Percentiles rank a stretch among this genome's conserved stretches.
These are phyloP conservation scores for Xylaria flabelliformis DNA, from an alignment of 495 filamentous ascomycete species.

Conservation along the genomic window DNA sequence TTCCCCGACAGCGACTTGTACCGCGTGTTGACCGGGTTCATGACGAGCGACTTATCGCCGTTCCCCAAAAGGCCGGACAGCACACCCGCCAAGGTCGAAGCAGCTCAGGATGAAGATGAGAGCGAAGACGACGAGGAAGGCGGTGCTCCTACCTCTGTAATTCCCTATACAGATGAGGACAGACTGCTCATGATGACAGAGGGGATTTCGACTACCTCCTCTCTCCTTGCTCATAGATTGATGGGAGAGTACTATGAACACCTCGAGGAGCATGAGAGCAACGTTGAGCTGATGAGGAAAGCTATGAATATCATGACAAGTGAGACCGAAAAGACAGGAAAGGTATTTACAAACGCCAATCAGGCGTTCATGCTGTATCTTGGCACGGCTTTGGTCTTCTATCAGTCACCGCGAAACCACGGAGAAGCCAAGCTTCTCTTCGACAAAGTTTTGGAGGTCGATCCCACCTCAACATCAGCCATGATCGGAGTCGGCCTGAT, in stretches of 20 bases:
- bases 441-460: slow-evolving; percentile 73
- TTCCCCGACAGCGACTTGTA: slow-evolving; percentile 85
- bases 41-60: slow-evolving; percentile 84
- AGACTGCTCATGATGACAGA: slow-evolving; percentile 82
- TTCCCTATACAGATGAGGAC: slow-evolving; percentile 69
- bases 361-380: slow-evolving; percentile 79
- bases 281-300: slow-evolving; percentile 77
- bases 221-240: slow-evolving; percentile 81
- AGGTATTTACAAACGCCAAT: slow-evolving; percentile 67
- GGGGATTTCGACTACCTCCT: slow-evolving; percentile 75
- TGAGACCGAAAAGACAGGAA: slow-evolving; percentile 68
- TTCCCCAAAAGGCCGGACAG: slow-evolving; percentile 61
- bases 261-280: slow-evolving; percentile 85
- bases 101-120: slow-evolving; percentile 40
- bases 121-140: slow-evolving; percentile 62
- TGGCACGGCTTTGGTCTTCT: slow-evolving; percentile 81
- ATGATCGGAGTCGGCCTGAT: slow-evolving; percentile 91
- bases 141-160: slow-evolving; percentile 53
- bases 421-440: slow-evolving; percentile 85
- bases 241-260: slow-evolving; percentile 84
- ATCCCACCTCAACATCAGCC: slow-evolving; percentile 74
- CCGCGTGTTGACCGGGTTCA: slow-evolving; percentile 79
- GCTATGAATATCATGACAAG: slow-evolving; percentile 65
- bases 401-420: slow-evolving; percentile 89
- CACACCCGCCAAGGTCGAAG: slow-evolving; percentile 28